These are phyloP conservation scores for Ilyonectria sp. DNA, from an alignment of 2,329 filamentous ascomycete species.

Conservation along the genomic window DNA sequence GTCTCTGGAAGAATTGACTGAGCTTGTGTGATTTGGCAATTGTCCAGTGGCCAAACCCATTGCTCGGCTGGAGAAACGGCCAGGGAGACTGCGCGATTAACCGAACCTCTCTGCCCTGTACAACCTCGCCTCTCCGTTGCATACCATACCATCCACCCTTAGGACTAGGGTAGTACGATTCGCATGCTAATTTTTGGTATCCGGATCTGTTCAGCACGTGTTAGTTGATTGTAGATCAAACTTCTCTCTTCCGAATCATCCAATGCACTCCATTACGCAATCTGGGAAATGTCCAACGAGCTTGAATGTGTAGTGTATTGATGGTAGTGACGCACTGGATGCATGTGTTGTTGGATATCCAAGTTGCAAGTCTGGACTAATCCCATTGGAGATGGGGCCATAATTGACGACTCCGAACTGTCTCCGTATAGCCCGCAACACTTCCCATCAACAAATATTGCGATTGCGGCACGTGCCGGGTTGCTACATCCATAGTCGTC, in stretches of 20 bases:
- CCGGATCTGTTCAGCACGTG: conserved; percentile 18
- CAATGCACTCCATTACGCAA: not conserved
- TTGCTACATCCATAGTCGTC: not conserved
- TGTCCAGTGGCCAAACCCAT: not conserved
- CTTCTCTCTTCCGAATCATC: not conserved
- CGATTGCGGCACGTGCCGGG: not conserved
- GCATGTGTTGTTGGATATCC: not conserved
- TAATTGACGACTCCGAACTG: not conserved
- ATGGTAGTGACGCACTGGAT: conserved; percentile 12
- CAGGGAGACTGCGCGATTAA: not conserved
- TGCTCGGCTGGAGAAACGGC: not conserved
- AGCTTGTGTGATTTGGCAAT: conserved; percentile 10
- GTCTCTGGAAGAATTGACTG: conserved; percentile 8
- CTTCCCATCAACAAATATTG: not conserved
- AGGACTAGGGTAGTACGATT: not conserved
- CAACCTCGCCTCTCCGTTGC: not conserved
- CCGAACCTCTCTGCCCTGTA: not conserved
- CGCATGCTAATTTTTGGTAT: not conserved
- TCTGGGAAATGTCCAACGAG: not conserved
- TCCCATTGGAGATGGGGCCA: not conserved
- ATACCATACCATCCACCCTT: not conserved
- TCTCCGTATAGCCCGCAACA: not conserved
- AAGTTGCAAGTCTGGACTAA: not conserved
- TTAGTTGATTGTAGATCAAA: conserved; percentile 1
- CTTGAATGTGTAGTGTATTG: conserved; percentile 24